A percentile compares a stretch with the other conserved stretches of the same genome.
These are phyloP conservation scores for Pichia inconspicua DNA, from an alignment of 1,139 yeast genomes.

Conservation along the genomic window DNA sequence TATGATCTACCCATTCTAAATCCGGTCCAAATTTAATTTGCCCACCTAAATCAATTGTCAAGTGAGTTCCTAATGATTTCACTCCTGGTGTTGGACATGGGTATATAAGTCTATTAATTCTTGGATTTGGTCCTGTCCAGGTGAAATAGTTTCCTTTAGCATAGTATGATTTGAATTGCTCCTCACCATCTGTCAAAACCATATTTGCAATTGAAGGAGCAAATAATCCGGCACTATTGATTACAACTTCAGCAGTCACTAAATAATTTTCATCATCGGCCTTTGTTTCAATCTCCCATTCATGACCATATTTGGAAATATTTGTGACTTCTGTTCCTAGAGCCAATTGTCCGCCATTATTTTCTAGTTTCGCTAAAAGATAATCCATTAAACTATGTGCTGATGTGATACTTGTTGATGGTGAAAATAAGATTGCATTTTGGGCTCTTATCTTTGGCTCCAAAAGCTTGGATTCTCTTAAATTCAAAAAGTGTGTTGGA, in stretches of 20 bases:
- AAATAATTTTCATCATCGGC: conserved; percentile 33
- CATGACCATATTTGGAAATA: conserved; percentile 27
- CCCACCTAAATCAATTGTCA: conserved; percentile 78
- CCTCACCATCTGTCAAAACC: conserved; percentile 53
- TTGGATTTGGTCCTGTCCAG: conserved; percentile 37
- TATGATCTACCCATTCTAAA: conserved; percentile 62
- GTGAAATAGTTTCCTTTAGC: conserved; percentile 83
- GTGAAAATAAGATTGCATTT: conserved; percentile 62
- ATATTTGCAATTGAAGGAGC: conserved; percentile 65
- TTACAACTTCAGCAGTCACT: conserved; percentile 48
- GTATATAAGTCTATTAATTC: conserved; percentile 46
- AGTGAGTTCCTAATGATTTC: conserved; percentile 77
- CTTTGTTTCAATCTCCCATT: neutral
- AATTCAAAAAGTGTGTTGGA: conserved; percentile 50
- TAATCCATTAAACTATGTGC: conserved; percentile 69
- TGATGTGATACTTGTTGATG: conserved; percentile 77
- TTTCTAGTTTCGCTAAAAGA: conserved; percentile 46
- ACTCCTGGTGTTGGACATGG: conserved; percentile 64
- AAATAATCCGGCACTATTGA: conserved; percentile 73
- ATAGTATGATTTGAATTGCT: conserved; percentile 41
- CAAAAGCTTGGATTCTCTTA: conserved; percentile 34
- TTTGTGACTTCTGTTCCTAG: conserved; percentile 49
- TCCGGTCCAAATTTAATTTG: conserved; percentile 84
- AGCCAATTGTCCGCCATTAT: conserved; percentile 50
- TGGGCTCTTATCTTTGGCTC: conserved; percentile 66